phyloP scores from a whole-genome alignment of 305 asterid species.

The Fraxinus sp. region DNA sequence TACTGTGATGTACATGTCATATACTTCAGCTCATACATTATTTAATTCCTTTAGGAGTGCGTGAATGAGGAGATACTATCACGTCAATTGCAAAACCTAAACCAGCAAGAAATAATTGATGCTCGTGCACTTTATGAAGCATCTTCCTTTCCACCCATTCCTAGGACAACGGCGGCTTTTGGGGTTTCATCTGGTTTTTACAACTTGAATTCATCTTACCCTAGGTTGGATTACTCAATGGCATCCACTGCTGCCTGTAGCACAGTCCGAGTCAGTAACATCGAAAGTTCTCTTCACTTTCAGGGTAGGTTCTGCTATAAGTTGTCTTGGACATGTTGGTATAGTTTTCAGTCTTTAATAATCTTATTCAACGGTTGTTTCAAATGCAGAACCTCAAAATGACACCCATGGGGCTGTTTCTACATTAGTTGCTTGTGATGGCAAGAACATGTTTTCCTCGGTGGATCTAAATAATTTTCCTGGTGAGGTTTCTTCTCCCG shows the following conservation, averaged over 20 bases:
- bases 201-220: constrained; percentile 20
- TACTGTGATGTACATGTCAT: constrained; percentile 6
- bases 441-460: constrained; percentile 28
- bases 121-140: constrained; percentile 13
- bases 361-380: constrained; percentile 10
- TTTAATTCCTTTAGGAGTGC: constrained; percentile 26
- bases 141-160: constrained; percentile 19
- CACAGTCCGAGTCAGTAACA: constrained; percentile 8
- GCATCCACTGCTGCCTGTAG: constrained; percentile 23
- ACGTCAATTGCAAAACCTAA: constrained; percentile 19
- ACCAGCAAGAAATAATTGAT: constrained; percentile 21
- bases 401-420: constrained; percentile 20
- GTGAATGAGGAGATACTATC: constrained; percentile 19
- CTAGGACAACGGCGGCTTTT: constrained; percentile 10
- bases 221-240: constrained; percentile 23
- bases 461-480: constrained; percentile 17
- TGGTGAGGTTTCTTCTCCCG: constrained; percentile 37
- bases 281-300: constrained; percentile 19
- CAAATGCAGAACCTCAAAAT: constrained; percentile 33
- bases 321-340: background rate
- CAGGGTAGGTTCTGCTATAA: constrained; percentile 22
- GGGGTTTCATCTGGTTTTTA: constrained; percentile 22
- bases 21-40: constrained; percentile 12
- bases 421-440: constrained; percentile 24
- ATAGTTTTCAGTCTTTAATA: background rate